phyloP scores from a whole-genome alignment of 169 alveolate species.

The Babesia bigemina region DNA sequence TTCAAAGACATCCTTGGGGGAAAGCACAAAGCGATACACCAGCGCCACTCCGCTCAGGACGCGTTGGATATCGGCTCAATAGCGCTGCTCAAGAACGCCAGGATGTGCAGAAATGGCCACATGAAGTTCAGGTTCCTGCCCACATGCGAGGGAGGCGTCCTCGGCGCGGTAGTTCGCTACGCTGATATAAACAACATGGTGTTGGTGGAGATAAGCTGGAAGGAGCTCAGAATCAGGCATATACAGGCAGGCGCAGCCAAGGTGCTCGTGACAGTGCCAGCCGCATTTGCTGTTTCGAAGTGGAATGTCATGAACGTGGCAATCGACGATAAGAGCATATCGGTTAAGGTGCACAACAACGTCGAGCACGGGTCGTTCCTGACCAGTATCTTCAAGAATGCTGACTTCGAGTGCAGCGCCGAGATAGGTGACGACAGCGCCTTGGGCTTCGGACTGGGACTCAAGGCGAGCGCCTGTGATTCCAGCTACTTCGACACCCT shows the following conservation, averaged over 20 bases:
- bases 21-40: constrained; percentile 63
- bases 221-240: constrained; percentile 63
- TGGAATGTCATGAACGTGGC: constrained; percentile 70
- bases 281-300: constrained; percentile 44
- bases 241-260: constrained; percentile 50
- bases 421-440: constrained; percentile 4
- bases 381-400: constrained; percentile 20
- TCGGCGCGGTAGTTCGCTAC: constrained; percentile 63
- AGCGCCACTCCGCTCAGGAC: constrained; percentile 44
- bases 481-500: constrained; percentile 60
- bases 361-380: constrained; percentile 57
- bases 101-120: constrained; percentile 35
- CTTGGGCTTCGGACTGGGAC: constrained; percentile 37
- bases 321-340: constrained; percentile 31
- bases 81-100: constrained; percentile 53
- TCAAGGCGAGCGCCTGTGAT: constrained; percentile 58
- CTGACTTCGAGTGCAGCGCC: constrained; percentile 48
- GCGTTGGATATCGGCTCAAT: constrained; percentile 58
- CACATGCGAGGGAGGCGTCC: constrained; percentile 65
- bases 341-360: constrained; percentile 68
- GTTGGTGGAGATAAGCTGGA: constrained; percentile 57
- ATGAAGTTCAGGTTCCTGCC: constrained; percentile 52
- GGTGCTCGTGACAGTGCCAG: constrained; percentile 55
- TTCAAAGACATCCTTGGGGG: constrained; percentile 59
- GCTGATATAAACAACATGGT: constrained; percentile 61